A percentile compares a stretch with the other conserved stretches of the same genome.
These are phyloP conservation scores for Epithele typhae DNA, from an alignment of 768 basidiomycete genomes.

Conservation along the genomic window DNA sequence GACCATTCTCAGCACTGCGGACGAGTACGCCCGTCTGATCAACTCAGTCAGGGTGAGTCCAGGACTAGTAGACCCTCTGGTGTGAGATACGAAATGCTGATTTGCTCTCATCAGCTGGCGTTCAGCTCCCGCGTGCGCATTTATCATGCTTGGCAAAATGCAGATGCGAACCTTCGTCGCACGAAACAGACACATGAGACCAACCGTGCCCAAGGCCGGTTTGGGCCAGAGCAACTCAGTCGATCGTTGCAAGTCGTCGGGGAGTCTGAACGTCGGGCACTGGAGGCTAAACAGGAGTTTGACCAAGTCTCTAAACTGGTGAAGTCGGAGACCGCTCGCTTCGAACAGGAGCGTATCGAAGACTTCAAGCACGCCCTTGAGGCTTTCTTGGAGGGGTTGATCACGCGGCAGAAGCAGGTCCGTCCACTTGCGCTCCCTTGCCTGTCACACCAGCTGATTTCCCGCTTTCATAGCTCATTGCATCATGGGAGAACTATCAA, in stretches of 20 bases:
- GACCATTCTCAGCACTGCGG: conserved; percentile 79
- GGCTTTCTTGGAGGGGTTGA: conserved; percentile 84
- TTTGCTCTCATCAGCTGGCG: conserved; percentile 72
- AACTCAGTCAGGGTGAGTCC: conserved; percentile 74
- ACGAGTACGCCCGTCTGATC: conserved; percentile 92
- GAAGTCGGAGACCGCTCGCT: conserved; percentile 85
- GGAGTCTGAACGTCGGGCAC: conserved; percentile 84
- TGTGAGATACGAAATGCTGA: no score
- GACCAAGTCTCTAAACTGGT: conserved; percentile 84
- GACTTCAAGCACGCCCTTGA: conserved; percentile 88
- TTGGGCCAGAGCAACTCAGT: conserved; percentile 64
- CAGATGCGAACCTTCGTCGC: conserved; percentile 71
- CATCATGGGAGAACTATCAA: conserved; percentile 81
- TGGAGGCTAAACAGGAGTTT: conserved; percentile 85
- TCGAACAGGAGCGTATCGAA: conserved; percentile 89
- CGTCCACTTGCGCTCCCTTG: neutral
- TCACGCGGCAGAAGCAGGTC: conserved; percentile 63
- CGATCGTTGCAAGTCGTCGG: conserved; percentile 75
- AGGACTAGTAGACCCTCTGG: no score
- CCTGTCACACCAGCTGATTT: neutral
- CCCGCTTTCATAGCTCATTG: conserved; percentile 50
- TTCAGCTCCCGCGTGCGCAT: conserved; percentile 84
- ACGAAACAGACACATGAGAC: conserved; percentile 78
- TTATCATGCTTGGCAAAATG: conserved; percentile 75
- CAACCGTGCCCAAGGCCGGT: conserved; percentile 70